phyloP scores from a whole-genome alignment of 495 filamentous ascomycete species.

The Hypoxylon cercidicola region DNA sequence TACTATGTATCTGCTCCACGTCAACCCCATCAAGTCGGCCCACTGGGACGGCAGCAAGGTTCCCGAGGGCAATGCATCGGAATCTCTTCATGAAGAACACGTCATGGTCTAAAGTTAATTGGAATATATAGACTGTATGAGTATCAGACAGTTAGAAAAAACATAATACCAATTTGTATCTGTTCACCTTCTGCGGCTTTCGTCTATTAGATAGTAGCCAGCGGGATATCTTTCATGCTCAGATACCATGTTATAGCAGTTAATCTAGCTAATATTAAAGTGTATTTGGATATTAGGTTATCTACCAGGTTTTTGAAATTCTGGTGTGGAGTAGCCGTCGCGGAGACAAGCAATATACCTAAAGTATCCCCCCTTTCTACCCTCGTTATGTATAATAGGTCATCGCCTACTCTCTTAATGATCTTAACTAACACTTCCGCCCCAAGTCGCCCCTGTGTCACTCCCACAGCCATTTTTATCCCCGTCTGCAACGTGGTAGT shows the following conservation, averaged over 20 bases:
- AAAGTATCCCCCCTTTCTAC: no score
- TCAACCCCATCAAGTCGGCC: conserved; percentile 73
- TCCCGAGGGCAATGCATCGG: conserved; percentile 28
- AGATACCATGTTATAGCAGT: no score
- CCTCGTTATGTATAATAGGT: no score
- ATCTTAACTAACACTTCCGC: neutral
- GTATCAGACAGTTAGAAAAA: conserved; percentile 8
- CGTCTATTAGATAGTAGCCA: no score
- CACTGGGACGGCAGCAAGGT: conserved; percentile 56
- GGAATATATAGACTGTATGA: conserved; percentile 20
- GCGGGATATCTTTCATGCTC: no score
- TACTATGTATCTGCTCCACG: conserved; percentile 81
- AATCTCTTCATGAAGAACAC: conserved; percentile 33
- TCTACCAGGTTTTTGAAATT: no score
- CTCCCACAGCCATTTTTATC: neutral
- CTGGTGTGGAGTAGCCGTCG: no score
- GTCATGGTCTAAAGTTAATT: conserved; percentile 11
- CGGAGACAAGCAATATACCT: no score
- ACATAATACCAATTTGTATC: conserved; percentile 6
- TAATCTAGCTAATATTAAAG: no score
- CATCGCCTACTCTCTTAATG: conserved; percentile 1
- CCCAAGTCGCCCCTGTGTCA: conserved; percentile 14
- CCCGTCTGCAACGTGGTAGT: neutral
- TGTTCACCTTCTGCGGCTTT: neutral
- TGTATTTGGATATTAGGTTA: no score